phyloP scores from a whole-genome alignment of 345 rosid genomes.

The Gossypium stocksii region DNA sequence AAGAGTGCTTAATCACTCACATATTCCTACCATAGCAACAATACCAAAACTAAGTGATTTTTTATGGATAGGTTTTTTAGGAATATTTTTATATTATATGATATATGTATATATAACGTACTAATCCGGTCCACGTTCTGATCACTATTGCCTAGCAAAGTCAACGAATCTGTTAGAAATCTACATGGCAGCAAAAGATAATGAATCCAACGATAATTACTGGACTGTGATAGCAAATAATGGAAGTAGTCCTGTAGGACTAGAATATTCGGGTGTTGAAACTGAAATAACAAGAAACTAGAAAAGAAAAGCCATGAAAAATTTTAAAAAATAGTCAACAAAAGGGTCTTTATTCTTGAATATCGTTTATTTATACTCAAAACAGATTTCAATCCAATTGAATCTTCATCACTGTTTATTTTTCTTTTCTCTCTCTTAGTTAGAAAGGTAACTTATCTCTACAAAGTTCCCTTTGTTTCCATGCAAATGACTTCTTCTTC shows the following conservation, averaged over 20 bases:
- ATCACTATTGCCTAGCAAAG: neutral
- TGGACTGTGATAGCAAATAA: neutral
- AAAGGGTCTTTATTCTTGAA: neutral
- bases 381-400: constrained; percentile 1
- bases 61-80: no score
- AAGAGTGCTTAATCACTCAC: no score
- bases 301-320: neutral
- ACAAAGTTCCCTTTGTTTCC: neutral
- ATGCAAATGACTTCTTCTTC: neutral
- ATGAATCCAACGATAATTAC: neutral
- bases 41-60: fast-evolving
- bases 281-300: neutral
- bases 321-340: neutral
- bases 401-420: neutral
- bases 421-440: constrained; percentile 1
- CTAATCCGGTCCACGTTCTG: neutral
- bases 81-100: no score
- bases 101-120: no score
- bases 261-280: neutral
- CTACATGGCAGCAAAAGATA: neutral
- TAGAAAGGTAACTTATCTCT: constrained; percentile 7
- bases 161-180: neutral
- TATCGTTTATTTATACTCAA: neutral
- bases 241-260: neutral
- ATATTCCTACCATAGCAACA: fast-evolving